Percentiles rank a stretch among this genome's conserved stretches.
These are phyloP conservation scores for Polychytrium aggregatum DNA, from an alignment of 192 early-diverging fungal genomes.

Conservation along the genomic window DNA sequence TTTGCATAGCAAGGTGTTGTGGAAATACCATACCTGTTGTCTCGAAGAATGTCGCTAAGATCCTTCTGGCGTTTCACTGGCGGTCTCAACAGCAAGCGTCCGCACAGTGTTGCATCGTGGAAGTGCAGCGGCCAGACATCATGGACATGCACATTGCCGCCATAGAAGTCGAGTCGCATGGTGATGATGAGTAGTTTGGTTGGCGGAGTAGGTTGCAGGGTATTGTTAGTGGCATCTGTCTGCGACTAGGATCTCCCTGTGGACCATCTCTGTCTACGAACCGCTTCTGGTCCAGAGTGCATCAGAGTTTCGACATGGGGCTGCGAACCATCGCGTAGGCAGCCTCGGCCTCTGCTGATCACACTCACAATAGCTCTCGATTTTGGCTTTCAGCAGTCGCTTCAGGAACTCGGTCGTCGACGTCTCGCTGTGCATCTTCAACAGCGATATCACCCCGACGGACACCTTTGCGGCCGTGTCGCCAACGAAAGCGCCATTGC, in stretches of 20 bases:
- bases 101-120: too few relatives aligned
- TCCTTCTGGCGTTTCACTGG: conserved; percentile 24
- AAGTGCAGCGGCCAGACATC: too few relatives aligned
- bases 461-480: conserved; percentile 26
- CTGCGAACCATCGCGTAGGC: background rate
- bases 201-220: too few relatives aligned
- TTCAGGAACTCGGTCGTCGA: conserved; percentile 26
- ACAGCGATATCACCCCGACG: conserved; percentile 21
- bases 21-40: conserved; percentile 25
- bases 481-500: conserved; percentile 26
- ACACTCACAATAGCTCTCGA: conserved; percentile 19
- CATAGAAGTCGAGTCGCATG: too few relatives aligned
- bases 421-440: conserved; percentile 11
- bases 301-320: background rate
- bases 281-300: too few relatives aligned
- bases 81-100: too few relatives aligned
- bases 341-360: background rate
- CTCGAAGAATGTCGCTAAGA: conserved; percentile 31
- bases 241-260: too few relatives aligned
- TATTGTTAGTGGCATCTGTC: too few relatives aligned
- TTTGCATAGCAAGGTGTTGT: background rate
- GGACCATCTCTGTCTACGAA: too few relatives aligned
- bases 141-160: too few relatives aligned
- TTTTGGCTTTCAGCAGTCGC: conserved; percentile 15
- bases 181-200: too few relatives aligned